Evolutionary conservation across 352 stramenopile genomes (phyloP), one percentile per base, ranked within the genome.

Genomic region (Lagenidium giganteum): DNA sequence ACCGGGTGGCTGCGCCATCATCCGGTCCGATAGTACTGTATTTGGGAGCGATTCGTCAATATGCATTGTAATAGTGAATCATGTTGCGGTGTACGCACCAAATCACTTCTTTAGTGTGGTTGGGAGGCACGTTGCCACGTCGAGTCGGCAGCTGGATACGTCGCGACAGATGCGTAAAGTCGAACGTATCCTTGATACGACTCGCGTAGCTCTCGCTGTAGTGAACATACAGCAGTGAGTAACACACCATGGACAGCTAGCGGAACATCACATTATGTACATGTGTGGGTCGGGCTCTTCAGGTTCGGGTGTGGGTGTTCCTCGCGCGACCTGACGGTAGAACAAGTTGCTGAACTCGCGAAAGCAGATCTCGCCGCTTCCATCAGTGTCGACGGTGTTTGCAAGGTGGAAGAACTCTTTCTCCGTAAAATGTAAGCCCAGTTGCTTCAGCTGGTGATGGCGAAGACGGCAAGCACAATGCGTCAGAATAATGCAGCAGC

Each of bases 351-450:
- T 71, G 46, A 83, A 83, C 54, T 83, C 67, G 14, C 65, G 65
- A 42, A 78, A 83, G 43, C 67, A 72, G 41, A 81, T 83, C 42
- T 78, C 70, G 12, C 67, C 66, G 20, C 62, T 77, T 5, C 63
- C 57, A 29, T 77, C 65, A 0, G 63, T 66, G 36, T 81, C 65
- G 4, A 75, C 57, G 6, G 53, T 38, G 8, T 52, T 54, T 7
- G 53, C 63, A 5, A 83, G 29, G 28, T 74, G 57, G 2, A 62
- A 51, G 21, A 81, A 79, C 42, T 81, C 70, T 20, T 51, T 62
- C 22, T 80, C 56, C 3, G 60, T 81, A 13, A 79, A 58, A 16
- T 81, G 55, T 17, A 83, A 18, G 1, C 65, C 70, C 3, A 83
- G 47, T n/a, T 67, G 34, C 38, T 75, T 52, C 8, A 83, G 55